A percentile compares a stretch with the other conserved stretches of the same genome.
Conservation (phyloP, 305 asterid genomes). For the Rubia tinctorum region DNA sequence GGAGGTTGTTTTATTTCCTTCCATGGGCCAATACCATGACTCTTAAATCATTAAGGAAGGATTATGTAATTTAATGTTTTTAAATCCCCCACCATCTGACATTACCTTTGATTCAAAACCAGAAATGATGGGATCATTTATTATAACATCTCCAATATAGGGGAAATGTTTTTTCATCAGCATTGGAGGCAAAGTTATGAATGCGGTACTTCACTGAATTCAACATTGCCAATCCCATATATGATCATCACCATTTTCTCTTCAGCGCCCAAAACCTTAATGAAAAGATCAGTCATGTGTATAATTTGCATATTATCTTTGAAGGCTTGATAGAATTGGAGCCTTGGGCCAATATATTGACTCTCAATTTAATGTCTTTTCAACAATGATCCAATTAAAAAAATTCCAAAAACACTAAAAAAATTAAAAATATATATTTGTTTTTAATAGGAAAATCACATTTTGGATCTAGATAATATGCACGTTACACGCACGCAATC, state of each 20-base stretch:
- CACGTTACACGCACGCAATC: too few species aligned
- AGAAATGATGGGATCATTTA: constrained; percentile 81
- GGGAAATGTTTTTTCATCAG: constrained; percentile 59
- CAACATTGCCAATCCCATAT: constrained; percentile 78
- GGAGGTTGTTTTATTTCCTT: too few species aligned
- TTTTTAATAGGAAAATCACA: too few species aligned
- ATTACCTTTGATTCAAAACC: constrained; percentile 59
- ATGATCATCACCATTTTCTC: constrained; percentile 64
- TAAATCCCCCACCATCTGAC: constrained; percentile 18
- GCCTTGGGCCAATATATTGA: constrained; percentile 9
- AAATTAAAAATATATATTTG: too few species aligned
- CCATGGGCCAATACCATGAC: too few species aligned
- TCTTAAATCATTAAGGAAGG: too few species aligned
- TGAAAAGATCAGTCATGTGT: constrained; percentile 35
- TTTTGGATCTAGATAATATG: too few species aligned
- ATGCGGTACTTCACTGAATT: constrained; percentile 58
- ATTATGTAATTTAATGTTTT: too few species aligned
- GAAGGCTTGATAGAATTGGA: constrained; percentile 42
- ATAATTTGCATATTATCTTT: constrained; percentile 41
- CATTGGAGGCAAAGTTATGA: constrained; percentile 66
- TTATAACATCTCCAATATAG: constrained; percentile 71
- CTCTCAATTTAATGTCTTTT: too few species aligned
- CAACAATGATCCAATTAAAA: too few species aligned
- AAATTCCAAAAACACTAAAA: too few species aligned
- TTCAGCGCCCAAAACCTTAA: constrained; percentile 45